phyloP scores from a whole-genome alignment of 148 eudicot genomes.

The Rhododendron williamsianum region DNA sequence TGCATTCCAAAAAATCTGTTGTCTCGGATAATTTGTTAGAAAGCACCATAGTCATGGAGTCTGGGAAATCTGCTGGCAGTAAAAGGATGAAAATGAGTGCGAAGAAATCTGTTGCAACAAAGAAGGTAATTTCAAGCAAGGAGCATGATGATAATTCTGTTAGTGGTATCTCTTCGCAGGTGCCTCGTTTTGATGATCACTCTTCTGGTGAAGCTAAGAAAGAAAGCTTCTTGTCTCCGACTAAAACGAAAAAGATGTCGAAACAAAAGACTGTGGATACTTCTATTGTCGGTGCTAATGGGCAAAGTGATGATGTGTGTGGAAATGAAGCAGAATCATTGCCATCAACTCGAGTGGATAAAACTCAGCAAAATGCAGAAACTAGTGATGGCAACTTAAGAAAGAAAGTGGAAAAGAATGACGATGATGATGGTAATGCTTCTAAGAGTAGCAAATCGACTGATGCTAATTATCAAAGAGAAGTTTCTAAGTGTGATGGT shows the following conservation, averaged over 20 bases:
- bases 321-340: slow-evolving; percentile 19
- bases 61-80: slow-evolving; percentile 23
- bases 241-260: slow-evolving; percentile 6
- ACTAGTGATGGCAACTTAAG: slow-evolving; percentile 12
- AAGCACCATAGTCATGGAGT: slow-evolving; percentile 8
- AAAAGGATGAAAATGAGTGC: slow-evolving; percentile 34
- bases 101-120: slow-evolving; percentile 25
- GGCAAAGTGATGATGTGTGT: slow-evolving; percentile 14
- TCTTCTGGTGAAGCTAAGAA: slow-evolving; percentile 2
- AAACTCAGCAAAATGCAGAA: slow-evolving; percentile 19
- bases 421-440: slow-evolving; percentile 6
- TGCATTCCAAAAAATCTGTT: background rate
- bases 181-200: background rate
- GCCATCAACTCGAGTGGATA: slow-evolving; percentile 10
- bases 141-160: slow-evolving; percentile 15
- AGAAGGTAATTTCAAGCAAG: slow-evolving; percentile 17
- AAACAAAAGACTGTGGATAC: slow-evolving; percentile 1
- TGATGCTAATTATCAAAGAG: slow-evolving; percentile 8
- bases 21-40: slow-evolving; percentile 5
- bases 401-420: slow-evolving; percentile 12
- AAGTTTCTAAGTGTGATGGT: slow-evolving; percentile 14
- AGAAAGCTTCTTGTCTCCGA: slow-evolving; percentile 14
- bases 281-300: slow-evolving; percentile 6
- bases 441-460: background rate
- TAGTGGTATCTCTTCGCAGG: background rate